Percentiles rank a stretch among this genome's conserved stretches.
phyloP scores from a whole-genome alignment of 164 flowering plant species.

The Tetrastigma voinierianum region DNA sequence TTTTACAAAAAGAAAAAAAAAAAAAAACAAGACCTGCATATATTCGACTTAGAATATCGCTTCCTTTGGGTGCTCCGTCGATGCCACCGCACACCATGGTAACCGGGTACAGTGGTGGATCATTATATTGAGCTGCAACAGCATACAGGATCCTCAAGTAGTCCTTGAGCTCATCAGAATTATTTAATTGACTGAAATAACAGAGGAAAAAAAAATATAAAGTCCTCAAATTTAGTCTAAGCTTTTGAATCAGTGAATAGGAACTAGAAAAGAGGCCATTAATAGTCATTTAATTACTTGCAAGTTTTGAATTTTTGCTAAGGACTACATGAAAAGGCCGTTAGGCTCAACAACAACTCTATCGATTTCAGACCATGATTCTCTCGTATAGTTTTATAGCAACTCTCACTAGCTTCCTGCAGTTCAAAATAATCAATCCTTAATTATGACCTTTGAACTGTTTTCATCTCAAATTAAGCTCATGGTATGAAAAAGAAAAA shows the following conservation, averaged over 20 bases:
- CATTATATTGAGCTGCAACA: constrained; percentile 22
- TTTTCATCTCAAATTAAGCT: too few relatives aligned
- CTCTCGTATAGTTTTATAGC: constrained; percentile 31
- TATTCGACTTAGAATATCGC: constrained; percentile 14
- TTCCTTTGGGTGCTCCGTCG: constrained; percentile 11
- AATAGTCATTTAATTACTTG: constrained; percentile 20
- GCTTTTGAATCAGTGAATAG: too few relatives aligned
- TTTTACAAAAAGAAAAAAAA: too few relatives aligned
- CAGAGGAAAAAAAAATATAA: neutral
- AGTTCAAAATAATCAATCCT: too few relatives aligned
- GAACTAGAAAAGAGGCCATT: neutral
- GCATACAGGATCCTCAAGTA: constrained; percentile 5
- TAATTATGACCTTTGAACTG: too few relatives aligned
- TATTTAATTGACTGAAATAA: constrained; percentile 7
- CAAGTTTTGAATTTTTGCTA: constrained; percentile 34
- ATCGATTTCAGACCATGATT: constrained; percentile 40
- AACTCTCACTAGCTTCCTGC: constrained; percentile 38
- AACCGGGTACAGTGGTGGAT: constrained; percentile 16
- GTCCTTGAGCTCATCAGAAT: constrained; percentile 16
- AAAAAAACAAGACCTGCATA: too few relatives aligned
- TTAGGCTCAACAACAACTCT: constrained; percentile 19
- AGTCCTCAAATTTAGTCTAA: too few relatives aligned
- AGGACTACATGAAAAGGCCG: constrained; percentile 31
- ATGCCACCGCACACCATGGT: constrained; percentile 12
- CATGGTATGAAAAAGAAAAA: too few relatives aligned